A percentile compares a stretch with the other conserved stretches of the same genome.
These are phyloP conservation scores for Taphrina deformans DNA, from an alignment of 1,139 yeast species.

Conservation along the genomic window DNA sequence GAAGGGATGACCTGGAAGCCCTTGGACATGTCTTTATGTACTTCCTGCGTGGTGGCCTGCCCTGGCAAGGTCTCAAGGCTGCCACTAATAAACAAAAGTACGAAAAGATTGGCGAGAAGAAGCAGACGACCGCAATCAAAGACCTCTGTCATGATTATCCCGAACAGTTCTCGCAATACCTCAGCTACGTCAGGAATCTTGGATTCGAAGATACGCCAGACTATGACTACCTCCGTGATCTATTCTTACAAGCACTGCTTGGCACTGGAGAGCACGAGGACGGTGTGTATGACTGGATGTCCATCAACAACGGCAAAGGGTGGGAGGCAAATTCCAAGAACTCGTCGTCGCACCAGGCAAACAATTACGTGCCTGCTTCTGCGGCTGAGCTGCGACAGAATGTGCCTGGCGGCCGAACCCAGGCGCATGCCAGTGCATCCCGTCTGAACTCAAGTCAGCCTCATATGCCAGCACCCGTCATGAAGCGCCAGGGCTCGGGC, in stretches of 20 bases:
- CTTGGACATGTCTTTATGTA: conserved; percentile 93
- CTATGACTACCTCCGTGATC: conserved; percentile 75
- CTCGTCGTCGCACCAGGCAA: conserved; percentile 3
- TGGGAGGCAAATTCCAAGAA: conserved; percentile 71
- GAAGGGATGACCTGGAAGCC: conserved; percentile 95
- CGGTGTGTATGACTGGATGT: conserved; percentile 93
- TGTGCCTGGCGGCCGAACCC: conserved; percentile 32
- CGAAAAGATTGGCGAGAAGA: conserved; percentile 94
- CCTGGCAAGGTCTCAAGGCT: conserved; percentile 98
- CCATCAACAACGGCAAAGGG: conserved; percentile 84
- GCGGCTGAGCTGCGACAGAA: conserved; percentile 32
- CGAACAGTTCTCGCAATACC: conserved; percentile 78
- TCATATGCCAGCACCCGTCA: conserved; percentile 14
- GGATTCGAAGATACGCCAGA: conserved; percentile 95
- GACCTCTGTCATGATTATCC: conserved; percentile 84
- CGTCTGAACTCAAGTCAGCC: conserved; percentile 6
- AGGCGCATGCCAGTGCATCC: conserved; percentile 22
- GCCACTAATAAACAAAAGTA: conserved; percentile 95
- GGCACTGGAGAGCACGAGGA: conserved; percentile 74
- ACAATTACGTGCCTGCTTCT: conserved; percentile 27
- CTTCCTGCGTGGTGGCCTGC: conserved; percentile 91
- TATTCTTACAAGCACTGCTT: conserved; percentile 71
- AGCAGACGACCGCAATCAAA: conserved; percentile 76
- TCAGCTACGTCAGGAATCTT: conserved; percentile 76
- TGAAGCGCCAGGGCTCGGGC: conserved; percentile 15